Evolutionary conservation across 306 rosid species (phyloP).

Genomic region (Luffa aegyptiaca): DNA sequence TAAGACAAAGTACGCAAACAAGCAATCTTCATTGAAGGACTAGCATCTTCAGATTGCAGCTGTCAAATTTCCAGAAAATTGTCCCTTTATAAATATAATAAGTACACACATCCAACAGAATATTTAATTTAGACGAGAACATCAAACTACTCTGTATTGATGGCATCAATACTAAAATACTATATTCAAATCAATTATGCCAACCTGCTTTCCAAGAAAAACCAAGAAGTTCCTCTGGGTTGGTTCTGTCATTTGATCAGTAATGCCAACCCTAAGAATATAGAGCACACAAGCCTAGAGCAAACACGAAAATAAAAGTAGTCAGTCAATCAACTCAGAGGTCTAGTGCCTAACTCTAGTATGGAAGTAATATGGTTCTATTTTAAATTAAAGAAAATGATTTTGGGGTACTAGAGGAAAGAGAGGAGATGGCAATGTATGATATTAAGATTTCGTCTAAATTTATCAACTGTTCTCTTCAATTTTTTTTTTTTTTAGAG

Average conservation of each 20-base stretch:
- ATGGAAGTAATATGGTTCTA: background rate
- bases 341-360: background rate
- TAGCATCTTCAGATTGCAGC: conserved; percentile 70
- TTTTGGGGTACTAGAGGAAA: background rate
- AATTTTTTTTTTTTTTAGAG: background rate
- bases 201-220: conserved; percentile 75
- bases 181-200: conserved; percentile 10
- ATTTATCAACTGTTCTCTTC: background rate
- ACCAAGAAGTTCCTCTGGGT: conserved; percentile 74
- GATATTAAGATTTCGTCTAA: background rate
- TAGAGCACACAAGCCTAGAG: conserved; percentile 95
- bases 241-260: conserved; percentile 96
- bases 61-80: conserved; percentile 22
- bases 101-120: background rate
- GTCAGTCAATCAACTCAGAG: background rate
- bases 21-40: conserved; percentile 77
- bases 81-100: background rate
- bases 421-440: background rate
- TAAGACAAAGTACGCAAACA: conserved; percentile 75
- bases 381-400: background rate
- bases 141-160: background rate
- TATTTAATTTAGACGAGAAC: background rate
- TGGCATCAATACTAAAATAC: conserved; percentile 5
- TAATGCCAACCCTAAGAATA: conserved; percentile 78
- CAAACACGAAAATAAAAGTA: conserved; percentile 17